phyloP scores from a whole-genome alignment of 2,329 filamentous ascomycete genomes.

The Paracamarosporium sp. region DNA sequence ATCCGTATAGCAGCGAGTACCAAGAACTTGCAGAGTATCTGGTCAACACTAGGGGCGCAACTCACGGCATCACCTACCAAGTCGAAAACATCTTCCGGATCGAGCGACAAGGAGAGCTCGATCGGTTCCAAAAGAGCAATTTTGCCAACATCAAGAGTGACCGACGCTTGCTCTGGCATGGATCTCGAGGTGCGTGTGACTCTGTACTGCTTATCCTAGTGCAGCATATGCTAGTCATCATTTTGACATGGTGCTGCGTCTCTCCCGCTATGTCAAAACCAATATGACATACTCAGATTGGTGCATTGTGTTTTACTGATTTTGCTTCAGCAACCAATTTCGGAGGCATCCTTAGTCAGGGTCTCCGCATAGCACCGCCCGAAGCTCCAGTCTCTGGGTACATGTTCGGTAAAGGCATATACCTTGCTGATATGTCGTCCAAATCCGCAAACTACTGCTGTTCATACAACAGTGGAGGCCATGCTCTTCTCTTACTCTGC shows the following conservation, averaged over 20 bases:
- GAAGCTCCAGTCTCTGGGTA: slow-evolving; percentile 81
- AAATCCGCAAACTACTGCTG: slow-evolving; percentile 84
- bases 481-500: slow-evolving; percentile 79
- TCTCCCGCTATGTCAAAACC: no score
- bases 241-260: no score
- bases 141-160: slow-evolving; percentile 66
- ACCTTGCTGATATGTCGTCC: slow-evolving; percentile 79
- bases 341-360: slow-evolving; percentile 85
- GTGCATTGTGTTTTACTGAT: neutral
- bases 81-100: slow-evolving; percentile 84
- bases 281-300: no score
- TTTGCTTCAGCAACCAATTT: slow-evolving; percentile 71
- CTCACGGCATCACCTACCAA: slow-evolving; percentile 67
- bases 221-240: neutral
- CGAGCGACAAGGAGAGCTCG: slow-evolving; percentile 73
- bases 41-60: slow-evolving; percentile 67
- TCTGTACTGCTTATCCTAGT: neutral
- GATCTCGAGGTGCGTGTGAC: slow-evolving; percentile 62
- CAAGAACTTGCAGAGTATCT: slow-evolving; percentile 71
- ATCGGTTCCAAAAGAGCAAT: slow-evolving; percentile 68
- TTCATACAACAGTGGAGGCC: slow-evolving; percentile 66
- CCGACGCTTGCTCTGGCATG: slow-evolving; percentile 85
- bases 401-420: slow-evolving; percentile 92
- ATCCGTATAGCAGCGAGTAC: slow-evolving; percentile 68
- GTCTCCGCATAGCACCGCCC: slow-evolving; percentile 85